These are phyloP conservation scores for Didymella exigua DNA, from an alignment of 2,329 filamentous ascomycete species.

Conservation along the genomic window DNA sequence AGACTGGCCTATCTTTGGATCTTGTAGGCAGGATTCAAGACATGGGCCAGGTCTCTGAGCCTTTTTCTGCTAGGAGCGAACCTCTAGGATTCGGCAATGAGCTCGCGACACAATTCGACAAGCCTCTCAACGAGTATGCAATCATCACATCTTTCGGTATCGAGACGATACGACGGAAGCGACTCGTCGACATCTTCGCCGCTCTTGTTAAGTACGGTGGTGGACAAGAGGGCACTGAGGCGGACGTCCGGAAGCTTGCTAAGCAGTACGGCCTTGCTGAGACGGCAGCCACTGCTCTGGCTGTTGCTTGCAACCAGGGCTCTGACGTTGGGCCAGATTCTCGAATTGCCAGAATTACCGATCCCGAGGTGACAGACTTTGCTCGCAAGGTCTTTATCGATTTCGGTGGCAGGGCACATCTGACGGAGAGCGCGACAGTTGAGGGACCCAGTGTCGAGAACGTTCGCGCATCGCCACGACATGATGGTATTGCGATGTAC, in stretches of 20 bases:
- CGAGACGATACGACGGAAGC: constrained; percentile 79
- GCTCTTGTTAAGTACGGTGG: constrained; percentile 74
- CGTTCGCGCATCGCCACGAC: constrained; percentile 84
- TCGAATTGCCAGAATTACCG: constrained; percentile 72
- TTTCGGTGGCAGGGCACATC: constrained; percentile 83
- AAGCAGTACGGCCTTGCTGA: constrained; percentile 86
- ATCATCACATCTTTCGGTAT: constrained; percentile 91
- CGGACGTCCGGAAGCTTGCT: constrained; percentile 82
- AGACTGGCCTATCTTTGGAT: constrained; percentile 80
- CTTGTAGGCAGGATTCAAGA: constrained; percentile 77
- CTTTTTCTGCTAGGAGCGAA: constrained; percentile 68
- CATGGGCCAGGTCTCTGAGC: constrained; percentile 75
- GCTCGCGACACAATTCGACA: constrained; percentile 92
- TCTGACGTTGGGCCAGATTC: constrained; percentile 76
- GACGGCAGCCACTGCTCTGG: constrained; percentile 86
- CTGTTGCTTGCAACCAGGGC: constrained; percentile 93
- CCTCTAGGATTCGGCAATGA: constrained; percentile 89
- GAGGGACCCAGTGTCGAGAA: constrained; percentile 72
- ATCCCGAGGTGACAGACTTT: constrained; percentile 83
- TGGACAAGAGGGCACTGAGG: constrained; percentile 79
- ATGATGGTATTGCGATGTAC: constrained; percentile 87
- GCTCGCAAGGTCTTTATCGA: constrained; percentile 90
- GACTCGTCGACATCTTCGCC: constrained; percentile 91
- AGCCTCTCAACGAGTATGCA: constrained; percentile 80
- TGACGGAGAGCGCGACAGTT: constrained; percentile 76